A percentile compares a stretch with the other conserved stretches of the same genome.
Evolutionary conservation across 345 rosid genomes (phyloP).

Genomic region (Turnera subulata): DNA sequence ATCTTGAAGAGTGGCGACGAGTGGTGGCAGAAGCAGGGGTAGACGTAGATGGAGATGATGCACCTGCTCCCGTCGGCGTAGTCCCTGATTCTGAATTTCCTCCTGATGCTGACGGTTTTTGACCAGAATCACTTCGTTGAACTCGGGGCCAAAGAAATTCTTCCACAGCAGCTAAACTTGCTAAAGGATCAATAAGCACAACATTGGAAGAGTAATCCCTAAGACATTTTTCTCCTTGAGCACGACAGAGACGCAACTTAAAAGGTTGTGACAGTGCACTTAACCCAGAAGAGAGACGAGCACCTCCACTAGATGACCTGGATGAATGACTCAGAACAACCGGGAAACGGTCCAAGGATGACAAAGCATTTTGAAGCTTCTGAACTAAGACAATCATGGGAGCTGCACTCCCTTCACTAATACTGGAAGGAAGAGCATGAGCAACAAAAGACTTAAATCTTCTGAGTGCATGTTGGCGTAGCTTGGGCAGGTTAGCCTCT

Average conservation of each 20-base stretch:
- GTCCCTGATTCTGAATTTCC: constrained; percentile 67
- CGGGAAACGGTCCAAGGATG: constrained; percentile 93
- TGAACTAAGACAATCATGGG: constrained; percentile 84
- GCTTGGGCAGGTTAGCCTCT: constrained; percentile 69
- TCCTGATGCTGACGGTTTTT: constrained; percentile 58
- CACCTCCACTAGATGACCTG: constrained; percentile 83
- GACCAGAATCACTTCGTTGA: constrained; percentile 79
- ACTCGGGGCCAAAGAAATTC: constrained; percentile 98
- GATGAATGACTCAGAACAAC: constrained; percentile 92
- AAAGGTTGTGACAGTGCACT: constrained; percentile 95
- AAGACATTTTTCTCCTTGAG: constrained; percentile 82
- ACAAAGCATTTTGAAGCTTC: constrained; percentile 95
- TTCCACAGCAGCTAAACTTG: constrained; percentile 93
- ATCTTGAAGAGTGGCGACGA: constrained; percentile 79
- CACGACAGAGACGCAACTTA: constrained; percentile 91
- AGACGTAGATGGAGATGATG: constrained; percentile 67
- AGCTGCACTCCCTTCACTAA: constrained; percentile 43
- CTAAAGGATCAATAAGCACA: constrained; percentile 93
- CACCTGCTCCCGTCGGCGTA: constrained; percentile 62
- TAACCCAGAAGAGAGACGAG: constrained; percentile 92
- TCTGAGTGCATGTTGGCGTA: constrained; percentile 74
- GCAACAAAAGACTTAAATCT: constrained; percentile 75
- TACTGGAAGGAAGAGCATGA: constrained; percentile 64
- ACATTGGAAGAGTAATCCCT: constrained; percentile 97
- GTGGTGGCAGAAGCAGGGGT: constrained; percentile 63